Evolutionary conservation across 176 grass and related monocot species (phyloP), one percentile per base, ranked within the genome.

Genomic region (Aegilops speltoides): DNA sequence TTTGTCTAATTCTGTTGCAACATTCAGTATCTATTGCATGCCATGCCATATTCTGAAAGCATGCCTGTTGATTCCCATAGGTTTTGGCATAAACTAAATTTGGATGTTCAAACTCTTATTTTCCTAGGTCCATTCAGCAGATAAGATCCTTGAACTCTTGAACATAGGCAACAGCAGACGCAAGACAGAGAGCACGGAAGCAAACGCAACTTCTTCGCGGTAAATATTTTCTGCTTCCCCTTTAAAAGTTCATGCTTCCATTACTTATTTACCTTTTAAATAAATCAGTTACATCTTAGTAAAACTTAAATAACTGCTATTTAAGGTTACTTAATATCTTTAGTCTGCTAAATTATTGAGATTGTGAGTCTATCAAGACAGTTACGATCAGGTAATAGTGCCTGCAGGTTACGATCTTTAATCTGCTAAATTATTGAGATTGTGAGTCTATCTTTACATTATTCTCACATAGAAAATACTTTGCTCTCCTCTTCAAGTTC

Each of bases 61-160:
- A 29, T 0, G 10, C 17, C 48, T 83, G n/a, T 41, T 48, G 46
- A 26, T 26, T 28, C 25, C 46, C 15, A 59, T 73, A 54, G 22
- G 20, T 79, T 65, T 84, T 37, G 37, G 23, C 4, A 69, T 59
- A 19, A 84, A 62, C 65, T 16, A 79, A 60, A 37, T 60, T 68
- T 73, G 16, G 16, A 32, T 70, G 38, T 38, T 26, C 61, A 64
- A 76, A 12, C 5, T 77, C 73, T 56, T 64, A 59, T 89, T 75
- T 74, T 24, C 3, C 76, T 78, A 99, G 97, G 97, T 99, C 88
- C 94, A 99, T 32, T 94, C 97, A 79, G 94, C 97, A 85, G 92
- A 99, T 85, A 99, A 87, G 83, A 99, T 99, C 82, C 94, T 99
- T 88, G 97, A 99, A 91, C 90, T 99, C 68, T 94, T 99, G 43